A percentile compares a stretch with the other conserved stretches of the same genome.
phyloP scores from a whole-genome alignment of 345 rosid species.

The Lagerstroemia speciosa region DNA sequence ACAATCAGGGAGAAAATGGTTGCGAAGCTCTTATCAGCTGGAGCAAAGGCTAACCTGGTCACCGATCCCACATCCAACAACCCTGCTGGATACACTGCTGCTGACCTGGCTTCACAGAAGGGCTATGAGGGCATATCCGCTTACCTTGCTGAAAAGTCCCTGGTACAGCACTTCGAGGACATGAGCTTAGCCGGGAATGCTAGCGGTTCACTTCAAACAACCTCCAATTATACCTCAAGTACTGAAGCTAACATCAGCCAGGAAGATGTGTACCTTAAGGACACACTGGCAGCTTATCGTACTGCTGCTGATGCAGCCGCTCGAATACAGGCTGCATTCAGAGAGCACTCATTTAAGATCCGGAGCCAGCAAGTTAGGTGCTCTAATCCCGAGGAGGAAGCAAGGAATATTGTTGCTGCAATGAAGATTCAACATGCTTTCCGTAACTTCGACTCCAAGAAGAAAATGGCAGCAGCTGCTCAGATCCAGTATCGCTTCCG shows the following conservation, averaged over 20 bases:
- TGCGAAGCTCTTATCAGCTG: slow-evolving; percentile 76
- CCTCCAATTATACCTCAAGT: slow-evolving; percentile 26
- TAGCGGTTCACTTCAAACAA: slow-evolving; percentile 48
- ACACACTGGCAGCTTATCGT: slow-evolving; percentile 69
- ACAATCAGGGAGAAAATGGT: slow-evolving; percentile 85
- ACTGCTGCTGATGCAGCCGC: slow-evolving; percentile 93
- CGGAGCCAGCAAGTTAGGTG: slow-evolving; percentile 35
- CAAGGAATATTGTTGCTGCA: slow-evolving; percentile 67
- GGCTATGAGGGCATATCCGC: slow-evolving; percentile 88
- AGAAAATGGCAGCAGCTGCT: slow-evolving; percentile 75
- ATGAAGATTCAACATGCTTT: slow-evolving; percentile 93
- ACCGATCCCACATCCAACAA: slow-evolving; percentile 66
- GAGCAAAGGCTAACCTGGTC: slow-evolving; percentile 81
- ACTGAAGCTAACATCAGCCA: slow-evolving; percentile 32
- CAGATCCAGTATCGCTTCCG: slow-evolving; percentile 84
- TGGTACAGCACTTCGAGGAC: slow-evolving; percentile 67
- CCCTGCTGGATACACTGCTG: slow-evolving; percentile 71
- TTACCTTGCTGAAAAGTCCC: slow-evolving; percentile 76
- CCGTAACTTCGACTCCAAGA: slow-evolving; percentile 55
- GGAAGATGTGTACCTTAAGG: slow-evolving; percentile 64
- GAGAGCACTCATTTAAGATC: slow-evolving; percentile 65
- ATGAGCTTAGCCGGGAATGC: slow-evolving; percentile 89
- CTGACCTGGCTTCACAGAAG: slow-evolving; percentile 68
- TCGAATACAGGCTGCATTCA: slow-evolving; percentile 73
- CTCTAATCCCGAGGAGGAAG: slow-evolving; percentile 56